Percentiles rank a stretch among this genome's conserved stretches.
These are phyloP conservation scores for Clathrospora elynae DNA, from an alignment of 2,329 filamentous ascomycete species.

Conservation along the genomic window DNA sequence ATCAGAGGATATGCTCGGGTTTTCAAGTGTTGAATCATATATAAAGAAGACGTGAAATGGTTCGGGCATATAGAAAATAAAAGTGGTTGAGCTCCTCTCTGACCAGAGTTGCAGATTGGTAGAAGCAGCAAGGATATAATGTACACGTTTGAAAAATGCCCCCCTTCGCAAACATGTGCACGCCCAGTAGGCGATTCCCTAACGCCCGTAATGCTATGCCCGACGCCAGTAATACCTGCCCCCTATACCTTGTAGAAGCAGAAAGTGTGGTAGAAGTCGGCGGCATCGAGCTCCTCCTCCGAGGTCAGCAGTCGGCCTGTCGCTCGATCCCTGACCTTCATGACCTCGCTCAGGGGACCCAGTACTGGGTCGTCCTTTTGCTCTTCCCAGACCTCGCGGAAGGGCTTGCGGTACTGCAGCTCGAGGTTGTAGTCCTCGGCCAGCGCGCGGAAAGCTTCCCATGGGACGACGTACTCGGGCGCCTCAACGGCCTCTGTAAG, in stretches of 20 bases:
- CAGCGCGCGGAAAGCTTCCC: constrained; percentile 94
- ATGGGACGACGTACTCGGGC: constrained; percentile 96
- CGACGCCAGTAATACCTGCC: constrained; percentile 5
- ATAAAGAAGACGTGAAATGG: too few species aligned
- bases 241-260: constrained; percentile 90
- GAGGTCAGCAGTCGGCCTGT: constrained; percentile 71
- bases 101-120: too few species aligned
- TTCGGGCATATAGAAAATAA: too few species aligned
- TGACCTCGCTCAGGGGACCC: constrained; percentile 87
- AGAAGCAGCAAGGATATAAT: too few species aligned
- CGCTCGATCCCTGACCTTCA: constrained; percentile 81
- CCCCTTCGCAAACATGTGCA: too few species aligned
- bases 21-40: too few species aligned
- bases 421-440: constrained; percentile 98
- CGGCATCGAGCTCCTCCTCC: constrained; percentile 87
- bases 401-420: constrained; percentile 89
- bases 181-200: too few species aligned
- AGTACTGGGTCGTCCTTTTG: constrained; percentile 85
- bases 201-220: constrained; percentile 1
- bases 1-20: too few species aligned
- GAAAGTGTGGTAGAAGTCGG: constrained; percentile 85
- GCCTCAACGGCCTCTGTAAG: constrained; percentile 95
- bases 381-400: constrained; percentile 87
- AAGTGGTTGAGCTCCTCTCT: too few species aligned
- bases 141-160: too few species aligned